Evolutionary conservation across 371 early-diverging fungal genomes (phyloP).

Genomic region (Mortierella sp.): DNA sequence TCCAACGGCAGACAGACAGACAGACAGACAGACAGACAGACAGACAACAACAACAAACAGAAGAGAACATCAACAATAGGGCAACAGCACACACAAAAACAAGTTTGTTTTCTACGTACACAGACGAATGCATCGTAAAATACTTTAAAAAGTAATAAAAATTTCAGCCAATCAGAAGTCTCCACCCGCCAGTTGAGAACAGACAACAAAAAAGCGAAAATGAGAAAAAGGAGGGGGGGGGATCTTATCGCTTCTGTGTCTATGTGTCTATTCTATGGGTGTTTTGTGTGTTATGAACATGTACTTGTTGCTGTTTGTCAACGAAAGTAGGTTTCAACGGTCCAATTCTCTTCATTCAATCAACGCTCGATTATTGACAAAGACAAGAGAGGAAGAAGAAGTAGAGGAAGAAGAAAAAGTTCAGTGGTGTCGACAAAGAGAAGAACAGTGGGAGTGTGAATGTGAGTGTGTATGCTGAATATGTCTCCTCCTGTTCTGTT

Average conservation of each 20-base stretch:
- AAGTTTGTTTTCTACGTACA: constrained; percentile 7
- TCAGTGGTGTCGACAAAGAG: too few relatives aligned
- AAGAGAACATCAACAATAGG: not conserved
- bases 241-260: constrained; percentile 6
- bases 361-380: too few relatives aligned
- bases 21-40: not conserved
- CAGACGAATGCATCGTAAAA: not conserved
- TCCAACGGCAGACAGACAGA: too few relatives aligned
- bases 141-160: not conserved
- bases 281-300: not conserved
- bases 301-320: not conserved
- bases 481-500: not conserved
- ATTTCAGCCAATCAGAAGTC: constrained; percentile 6
- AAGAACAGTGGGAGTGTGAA: too few relatives aligned
- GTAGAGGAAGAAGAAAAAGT: not conserved
- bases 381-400: not conserved
- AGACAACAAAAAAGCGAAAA: too few relatives aligned
- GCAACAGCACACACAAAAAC: not conserved
- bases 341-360: not conserved
- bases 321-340: constrained; percentile 10
- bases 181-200: not conserved
- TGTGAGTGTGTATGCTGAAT: too few relatives aligned
- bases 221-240: not conserved
- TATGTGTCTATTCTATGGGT: too few relatives aligned
- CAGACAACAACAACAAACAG: not conserved